Conservation (phyloP, 768 basidiomycete species). For the Mycena filopes region DNA sequence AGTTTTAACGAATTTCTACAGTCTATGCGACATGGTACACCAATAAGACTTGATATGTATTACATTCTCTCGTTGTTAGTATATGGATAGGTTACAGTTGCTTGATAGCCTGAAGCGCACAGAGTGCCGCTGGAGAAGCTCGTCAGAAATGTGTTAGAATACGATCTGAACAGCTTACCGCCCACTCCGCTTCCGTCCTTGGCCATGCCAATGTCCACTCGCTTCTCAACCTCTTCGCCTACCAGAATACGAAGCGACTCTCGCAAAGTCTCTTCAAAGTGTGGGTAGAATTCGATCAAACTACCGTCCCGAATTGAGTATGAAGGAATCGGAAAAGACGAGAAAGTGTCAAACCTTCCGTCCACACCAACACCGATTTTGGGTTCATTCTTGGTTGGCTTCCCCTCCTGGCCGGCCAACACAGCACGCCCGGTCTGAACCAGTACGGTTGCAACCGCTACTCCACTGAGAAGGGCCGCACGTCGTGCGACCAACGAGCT, state of each 20-base stretch:
- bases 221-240: slow-evolving; percentile 82
- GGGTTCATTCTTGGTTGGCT: slow-evolving; percentile 47
- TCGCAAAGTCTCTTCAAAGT: slow-evolving; percentile 80
- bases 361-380: slow-evolving; percentile 89
- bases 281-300: slow-evolving; percentile 92
- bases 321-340: background rate
- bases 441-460: slow-evolving; percentile 87
- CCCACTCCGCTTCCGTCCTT: slow-evolving; percentile 99
- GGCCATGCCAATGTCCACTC: slow-evolving; percentile 89
- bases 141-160: slow-evolving; percentile 21
- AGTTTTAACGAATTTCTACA: slow-evolving; percentile 9
- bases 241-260: slow-evolving; percentile 80
- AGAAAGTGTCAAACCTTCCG: slow-evolving; percentile 70
- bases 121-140: slow-evolving; percentile 75
- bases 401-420: slow-evolving; percentile 53
- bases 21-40: slow-evolving; percentile 21
- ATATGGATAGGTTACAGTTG: slow-evolving; percentile 41
- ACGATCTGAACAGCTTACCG: slow-evolving; percentile 64
- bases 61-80: slow-evolving; percentile 26
- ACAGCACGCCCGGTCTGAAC: slow-evolving; percentile 81
- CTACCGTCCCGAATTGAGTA: slow-evolving; percentile 49
- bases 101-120: slow-evolving; percentile 86
- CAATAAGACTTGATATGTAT: slow-evolving; percentile 22
- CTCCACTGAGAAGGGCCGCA: slow-evolving; percentile 85
- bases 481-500: slow-evolving; percentile 81